Base-by-base conservation (phyloP, 345 rosid genomes). In the Brassica rapa region DNA sequence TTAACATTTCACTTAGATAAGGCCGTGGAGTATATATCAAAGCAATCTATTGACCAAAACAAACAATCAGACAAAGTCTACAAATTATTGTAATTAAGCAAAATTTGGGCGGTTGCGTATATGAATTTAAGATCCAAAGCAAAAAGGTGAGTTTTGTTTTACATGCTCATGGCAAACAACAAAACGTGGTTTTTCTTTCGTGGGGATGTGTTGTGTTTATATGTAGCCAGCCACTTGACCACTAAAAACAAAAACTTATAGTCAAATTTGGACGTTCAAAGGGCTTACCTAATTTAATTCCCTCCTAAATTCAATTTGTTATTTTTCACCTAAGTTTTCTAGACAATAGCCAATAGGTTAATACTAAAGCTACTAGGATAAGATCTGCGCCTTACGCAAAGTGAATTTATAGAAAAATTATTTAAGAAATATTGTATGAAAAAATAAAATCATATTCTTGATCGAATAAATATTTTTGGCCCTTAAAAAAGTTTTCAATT, bases 131-230 rank as follows among this genome's bases (percentile, higher is more conserved):
- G 23, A 39, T 1, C 62, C 63, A 53, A 56, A 55, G 29, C 60
- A 62, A 74, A 80, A 80, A 74, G 83, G 75, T 14, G 16, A 74
- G 56, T 6, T 63, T 80, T 80, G 83, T 74, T 80, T 80, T 80
- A 70, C 75, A 69, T 80, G 79, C 56, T 39, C 24, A 27, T 63
- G 46, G 46, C 39, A 53, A 60, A 61, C 37, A 63, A 10, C 55
- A 56, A 78, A 72, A 72, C 77, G 81, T 78, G 77, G 23, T n/a
- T 14, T 56, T 57, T 29, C 53, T 32, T 7, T 32, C 7, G 35
- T 32, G 6, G 1, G 1, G 7, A 19, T 19, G 63, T 67, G 82
- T 72, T 66, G 72, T 39, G 62, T 72, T 56, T 65, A 66, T 14
- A 66, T 57, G 41, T 30, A 19, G 21, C 21, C 21, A 65, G 33